phyloP scores from a whole-genome alignment of 2,329 filamentous ascomycete species.

The Fusarium praegraminearum region DNA sequence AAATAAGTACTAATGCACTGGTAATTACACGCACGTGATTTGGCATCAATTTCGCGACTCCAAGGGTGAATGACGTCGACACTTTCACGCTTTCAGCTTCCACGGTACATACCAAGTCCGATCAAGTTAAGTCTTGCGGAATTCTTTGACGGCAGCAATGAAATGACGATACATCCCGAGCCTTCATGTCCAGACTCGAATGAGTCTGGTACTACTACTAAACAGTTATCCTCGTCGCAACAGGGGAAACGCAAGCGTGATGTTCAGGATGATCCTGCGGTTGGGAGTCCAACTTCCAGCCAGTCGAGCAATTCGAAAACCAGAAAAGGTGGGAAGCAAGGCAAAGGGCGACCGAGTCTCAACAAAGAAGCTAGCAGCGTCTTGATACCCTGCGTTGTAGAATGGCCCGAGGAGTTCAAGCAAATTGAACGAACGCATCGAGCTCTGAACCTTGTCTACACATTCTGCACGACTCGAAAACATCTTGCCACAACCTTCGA shows the following conservation, averaged over 20 bases:
- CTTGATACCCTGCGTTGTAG: conserved; percentile 51
- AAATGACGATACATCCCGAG: conserved; percentile 2
- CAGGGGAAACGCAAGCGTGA: conserved; percentile 44
- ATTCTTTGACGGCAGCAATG: conserved; percentile 1
- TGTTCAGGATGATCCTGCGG: conserved; percentile 6
- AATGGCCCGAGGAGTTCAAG: conserved; percentile 82
- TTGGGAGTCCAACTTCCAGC: conserved; percentile 20
- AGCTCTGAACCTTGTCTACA: conserved; percentile 92
- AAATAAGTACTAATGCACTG: not conserved
- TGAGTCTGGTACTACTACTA: not conserved
- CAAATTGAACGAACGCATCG: conserved; percentile 80
- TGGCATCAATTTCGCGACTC: conserved; percentile 54
- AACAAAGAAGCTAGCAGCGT: conserved; percentile 38
- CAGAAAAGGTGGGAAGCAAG: conserved; percentile 11
- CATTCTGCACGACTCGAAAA: conserved; percentile 93
- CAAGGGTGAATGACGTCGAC: conserved; percentile 36
- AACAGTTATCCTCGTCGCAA: not conserved
- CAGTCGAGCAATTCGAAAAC: conserved; percentile 13
- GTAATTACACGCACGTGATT: conserved; percentile 50
- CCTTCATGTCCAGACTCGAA: conserved; percentile 13
- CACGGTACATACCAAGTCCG: not conserved
- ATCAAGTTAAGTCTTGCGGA: not conserved
- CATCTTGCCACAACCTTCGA: conserved; percentile 93
- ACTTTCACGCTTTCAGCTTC: conserved; percentile 16
- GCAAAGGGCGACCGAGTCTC: conserved; percentile 22